Percentiles rank a stretch among this genome's conserved stretches.
Conservation (phyloP, 257 asterid genomes). For the Nicotiana obtusifolia region DNA sequence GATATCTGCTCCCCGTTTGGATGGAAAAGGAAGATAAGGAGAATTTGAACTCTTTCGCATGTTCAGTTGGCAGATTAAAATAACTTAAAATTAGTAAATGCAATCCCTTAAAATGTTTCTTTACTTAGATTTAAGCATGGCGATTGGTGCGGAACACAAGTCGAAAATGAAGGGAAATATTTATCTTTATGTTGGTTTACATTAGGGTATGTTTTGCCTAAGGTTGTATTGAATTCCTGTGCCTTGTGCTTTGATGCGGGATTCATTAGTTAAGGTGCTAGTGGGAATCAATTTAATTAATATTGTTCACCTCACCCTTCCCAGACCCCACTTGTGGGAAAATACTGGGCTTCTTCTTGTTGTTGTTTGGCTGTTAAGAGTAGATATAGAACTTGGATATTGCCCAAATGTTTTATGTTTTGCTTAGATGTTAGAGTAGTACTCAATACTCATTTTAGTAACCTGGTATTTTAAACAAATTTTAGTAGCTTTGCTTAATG, state of each 20-base stretch:
- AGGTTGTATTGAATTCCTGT: not conserved
- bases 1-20: not conserved
- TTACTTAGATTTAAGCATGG: not conserved
- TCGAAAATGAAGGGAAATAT: not conserved
- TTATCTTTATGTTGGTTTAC: slow-evolving; percentile 3
- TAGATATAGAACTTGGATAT: not conserved
- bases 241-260: not conserved
- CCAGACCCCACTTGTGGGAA: too few species aligned
- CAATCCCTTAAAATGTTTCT: not conserved
- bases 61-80: not conserved
- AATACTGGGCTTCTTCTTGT: too few species aligned
- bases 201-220: not conserved
- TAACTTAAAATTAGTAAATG: not conserved
- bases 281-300: not conserved
- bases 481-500: not conserved
- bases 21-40: not conserved
- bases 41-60: not conserved
- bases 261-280: not conserved
- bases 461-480: not conserved
- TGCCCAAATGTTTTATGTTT: not conserved
- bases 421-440: not conserved
- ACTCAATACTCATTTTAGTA: not conserved
- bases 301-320: not conserved
- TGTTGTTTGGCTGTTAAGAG: not conserved
- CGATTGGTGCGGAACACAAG: not conserved